A percentile compares a stretch with the other conserved stretches of the same genome.
Evolutionary conservation across 768 basidiomycete species (phyloP).

Genomic region (Cystobasidium onofrii): DNA sequence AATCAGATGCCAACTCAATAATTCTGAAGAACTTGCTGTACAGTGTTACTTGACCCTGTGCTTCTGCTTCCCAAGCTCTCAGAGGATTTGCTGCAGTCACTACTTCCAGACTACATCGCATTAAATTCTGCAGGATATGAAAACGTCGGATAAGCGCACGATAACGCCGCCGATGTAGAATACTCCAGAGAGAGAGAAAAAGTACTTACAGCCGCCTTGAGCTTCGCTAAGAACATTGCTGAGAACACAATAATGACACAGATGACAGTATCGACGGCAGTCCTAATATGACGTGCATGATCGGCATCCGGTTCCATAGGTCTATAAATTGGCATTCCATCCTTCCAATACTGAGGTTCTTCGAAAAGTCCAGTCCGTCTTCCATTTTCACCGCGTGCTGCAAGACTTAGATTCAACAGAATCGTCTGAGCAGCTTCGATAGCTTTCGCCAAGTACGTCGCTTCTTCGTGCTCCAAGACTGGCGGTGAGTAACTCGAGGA

Average conservation of each 20-base stretch:
- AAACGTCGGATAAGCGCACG: neutral
- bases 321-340: conserved; percentile 18
- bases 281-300: conserved; percentile 16
- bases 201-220: conserved; percentile 21
- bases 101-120: conserved; percentile 15
- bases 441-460: conserved; percentile 15
- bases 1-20: conserved; percentile 25
- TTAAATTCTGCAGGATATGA: conserved; percentile 5
- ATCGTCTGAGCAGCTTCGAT: conserved; percentile 19
- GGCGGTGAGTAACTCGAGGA: neutral
- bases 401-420: conserved; percentile 7
- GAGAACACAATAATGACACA: conserved; percentile 30
- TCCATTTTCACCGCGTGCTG: conserved; percentile 20
- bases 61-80: neutral
- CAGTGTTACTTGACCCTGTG: conserved; percentile 10
- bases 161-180: neutral
- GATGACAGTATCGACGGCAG: conserved; percentile 26
- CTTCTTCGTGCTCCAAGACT: conserved; percentile 12
- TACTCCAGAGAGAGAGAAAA: neutral
- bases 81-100: conserved; percentile 10
- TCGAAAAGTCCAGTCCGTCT: conserved; percentile 1
- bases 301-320: conserved; percentile 28
- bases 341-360: conserved; percentile 30
- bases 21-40: conserved; percentile 30
- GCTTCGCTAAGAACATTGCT: conserved; percentile 27